These are phyloP conservation scores for Epichloe brachyelytri DNA, from an alignment of 2,329 filamentous ascomycete species.

Conservation along the genomic window DNA sequence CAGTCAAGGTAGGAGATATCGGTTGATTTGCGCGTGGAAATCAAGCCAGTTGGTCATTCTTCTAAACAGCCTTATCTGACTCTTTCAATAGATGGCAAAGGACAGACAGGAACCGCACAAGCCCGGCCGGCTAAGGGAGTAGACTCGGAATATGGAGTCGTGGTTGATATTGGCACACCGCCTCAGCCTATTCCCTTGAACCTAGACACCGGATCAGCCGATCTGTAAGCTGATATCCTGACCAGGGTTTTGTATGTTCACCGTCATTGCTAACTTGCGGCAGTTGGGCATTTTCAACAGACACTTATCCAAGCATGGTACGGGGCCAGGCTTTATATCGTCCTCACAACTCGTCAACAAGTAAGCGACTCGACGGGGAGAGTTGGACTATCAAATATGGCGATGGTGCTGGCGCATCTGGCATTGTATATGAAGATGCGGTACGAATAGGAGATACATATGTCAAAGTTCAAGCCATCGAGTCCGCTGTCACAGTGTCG, in stretches of 20 bases:
- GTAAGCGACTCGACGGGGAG: conserved; percentile 25
- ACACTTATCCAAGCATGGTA: conserved; percentile 34
- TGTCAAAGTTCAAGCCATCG: conserved; percentile 49
- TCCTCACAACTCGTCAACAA: conserved; percentile 29
- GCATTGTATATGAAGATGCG: conserved; percentile 52
- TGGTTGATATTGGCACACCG: conserved; percentile 48
- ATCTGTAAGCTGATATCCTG: conserved; percentile 24
- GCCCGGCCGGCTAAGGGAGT: conserved; percentile 20
- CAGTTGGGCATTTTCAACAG: conserved; percentile 57
- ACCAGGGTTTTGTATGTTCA: not conserved
- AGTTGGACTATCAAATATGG: conserved; percentile 52
- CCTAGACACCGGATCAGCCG: conserved; percentile 50
- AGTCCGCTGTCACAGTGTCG: conserved; percentile 49
- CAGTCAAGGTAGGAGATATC: not conserved
- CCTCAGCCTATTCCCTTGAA: conserved; percentile 49
- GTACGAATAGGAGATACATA: conserved; percentile 48
- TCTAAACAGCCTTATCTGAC: not conserved
- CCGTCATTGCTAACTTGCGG: not conserved
- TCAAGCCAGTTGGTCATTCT: not conserved
- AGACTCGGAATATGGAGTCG: conserved; percentile 46
- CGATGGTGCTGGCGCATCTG: conserved; percentile 49
- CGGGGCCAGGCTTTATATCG: conserved; percentile 45
- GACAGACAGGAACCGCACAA: conserved; percentile 12
- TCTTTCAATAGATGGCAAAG: conserved; percentile 2
- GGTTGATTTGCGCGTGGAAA: not conserved